These are phyloP conservation scores for Coffea canephora DNA, from an alignment of 257 asterid genomes.

Conservation along the genomic window DNA sequence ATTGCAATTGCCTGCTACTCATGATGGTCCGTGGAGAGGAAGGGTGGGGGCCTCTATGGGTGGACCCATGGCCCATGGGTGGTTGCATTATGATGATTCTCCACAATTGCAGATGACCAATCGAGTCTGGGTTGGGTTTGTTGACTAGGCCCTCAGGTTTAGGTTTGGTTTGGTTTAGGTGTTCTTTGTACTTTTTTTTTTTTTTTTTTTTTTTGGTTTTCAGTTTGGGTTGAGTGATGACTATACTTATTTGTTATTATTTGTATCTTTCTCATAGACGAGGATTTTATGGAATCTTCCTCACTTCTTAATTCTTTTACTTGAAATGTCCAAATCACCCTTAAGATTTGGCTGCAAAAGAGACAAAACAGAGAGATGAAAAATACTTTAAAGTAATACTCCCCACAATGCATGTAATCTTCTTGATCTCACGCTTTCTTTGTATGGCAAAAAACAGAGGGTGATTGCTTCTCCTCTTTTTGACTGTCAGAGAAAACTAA, in stretches of 20 bases:
- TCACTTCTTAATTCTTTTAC: background rate
- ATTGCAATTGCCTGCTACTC: too few species aligned
- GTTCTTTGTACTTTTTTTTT: background rate
- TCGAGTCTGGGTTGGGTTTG: slow-evolving; percentile 23
- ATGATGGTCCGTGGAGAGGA: too few species aligned
- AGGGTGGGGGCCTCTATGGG: background rate
- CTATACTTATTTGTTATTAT: background rate
- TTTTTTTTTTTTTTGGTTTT: background rate
- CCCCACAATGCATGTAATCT: background rate
- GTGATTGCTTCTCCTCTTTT: background rate
- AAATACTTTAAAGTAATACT: too few species aligned
- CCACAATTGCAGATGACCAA: slow-evolving; percentile 9
- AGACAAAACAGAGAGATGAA: background rate
- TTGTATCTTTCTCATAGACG: background rate
- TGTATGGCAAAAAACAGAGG: too few species aligned
- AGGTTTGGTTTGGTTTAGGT: slow-evolving; percentile 17
- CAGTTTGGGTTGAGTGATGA: background rate
- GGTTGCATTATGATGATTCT: slow-evolving; percentile 46
- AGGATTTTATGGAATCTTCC: slow-evolving; percentile 22
- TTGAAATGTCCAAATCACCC: background rate
- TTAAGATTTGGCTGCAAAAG: background rate
- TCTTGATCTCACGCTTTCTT: background rate
- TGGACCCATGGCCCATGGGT: slow-evolving; percentile 45
- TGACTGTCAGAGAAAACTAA: too few species aligned
- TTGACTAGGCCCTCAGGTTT: slow-evolving; percentile 23